These are phyloP conservation scores for Isoetes engelmannii DNA, from an alignment of 83 land plant species.

Conservation along the genomic window DNA sequence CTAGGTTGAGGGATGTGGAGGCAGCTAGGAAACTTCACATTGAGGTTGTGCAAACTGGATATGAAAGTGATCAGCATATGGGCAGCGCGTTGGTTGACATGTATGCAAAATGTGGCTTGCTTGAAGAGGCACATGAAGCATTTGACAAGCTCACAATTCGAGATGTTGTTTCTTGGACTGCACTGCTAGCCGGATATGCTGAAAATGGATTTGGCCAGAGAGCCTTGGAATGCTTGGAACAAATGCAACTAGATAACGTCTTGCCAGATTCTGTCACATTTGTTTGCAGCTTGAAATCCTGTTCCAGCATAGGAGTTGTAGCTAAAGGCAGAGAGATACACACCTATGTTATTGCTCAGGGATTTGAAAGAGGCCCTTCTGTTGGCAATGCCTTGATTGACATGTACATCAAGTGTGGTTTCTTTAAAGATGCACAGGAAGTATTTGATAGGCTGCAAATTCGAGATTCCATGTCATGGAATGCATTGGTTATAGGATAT, in stretches of 20 bases:
- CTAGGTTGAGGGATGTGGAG: not conserved
- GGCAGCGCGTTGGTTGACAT: not conserved
- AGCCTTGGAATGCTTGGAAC: constrained; percentile 9
- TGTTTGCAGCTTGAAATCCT: constrained; percentile 1
- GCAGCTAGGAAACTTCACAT: not conserved
- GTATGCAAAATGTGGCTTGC: not conserved
- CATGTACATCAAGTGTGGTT: constrained; percentile 19
- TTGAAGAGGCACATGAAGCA: not conserved
- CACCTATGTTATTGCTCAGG: not conserved
- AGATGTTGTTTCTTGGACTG: not conserved
- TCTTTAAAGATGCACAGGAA: not conserved
- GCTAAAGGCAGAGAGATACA: constrained; percentile 4
- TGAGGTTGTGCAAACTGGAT: not conserved
- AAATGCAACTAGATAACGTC: not conserved
- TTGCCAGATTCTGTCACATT: not conserved
- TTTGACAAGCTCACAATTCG: not conserved
- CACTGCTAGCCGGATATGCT: constrained; percentile 8
- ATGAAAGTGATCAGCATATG: not conserved
- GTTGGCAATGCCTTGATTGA: constrained; percentile 22
- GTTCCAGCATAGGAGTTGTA: not conserved
- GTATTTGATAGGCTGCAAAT: constrained; percentile 9
- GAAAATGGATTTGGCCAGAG: not conserved
- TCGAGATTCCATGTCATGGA: constrained; percentile 23
- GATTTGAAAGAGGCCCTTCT: not conserved
- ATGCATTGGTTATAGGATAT: constrained; percentile 21